phyloP scores from a whole-genome alignment of 1,284 basidiomycete species.

The Tetrapyrgos nigripes region DNA sequence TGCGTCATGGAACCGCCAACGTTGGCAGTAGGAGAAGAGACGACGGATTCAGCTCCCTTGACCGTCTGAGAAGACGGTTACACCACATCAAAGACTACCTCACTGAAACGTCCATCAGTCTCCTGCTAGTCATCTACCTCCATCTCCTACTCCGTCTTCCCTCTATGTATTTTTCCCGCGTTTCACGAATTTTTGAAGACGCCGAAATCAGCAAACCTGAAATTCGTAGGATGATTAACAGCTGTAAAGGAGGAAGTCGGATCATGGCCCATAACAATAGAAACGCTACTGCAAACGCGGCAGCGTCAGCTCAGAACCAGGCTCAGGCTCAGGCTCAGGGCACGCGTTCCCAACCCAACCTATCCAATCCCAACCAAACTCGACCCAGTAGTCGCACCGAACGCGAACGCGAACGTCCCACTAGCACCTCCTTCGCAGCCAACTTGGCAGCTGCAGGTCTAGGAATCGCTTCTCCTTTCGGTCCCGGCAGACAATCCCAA shows the following conservation, averaged over 20 bases:
- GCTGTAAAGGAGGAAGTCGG: slow-evolving; percentile 36
- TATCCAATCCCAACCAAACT: background rate
- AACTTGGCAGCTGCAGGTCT: slow-evolving; percentile 8
- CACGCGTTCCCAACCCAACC: background rate
- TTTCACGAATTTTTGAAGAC: slow-evolving; percentile 73
- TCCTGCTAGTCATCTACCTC: slow-evolving; percentile 55
- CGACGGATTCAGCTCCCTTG: background rate
- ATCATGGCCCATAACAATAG: slow-evolving; percentile 2
- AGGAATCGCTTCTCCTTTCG: background rate
- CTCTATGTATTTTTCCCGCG: slow-evolving; percentile 75
- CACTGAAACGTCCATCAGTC: background rate
- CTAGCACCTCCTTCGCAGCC: background rate
- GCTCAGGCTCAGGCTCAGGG: too few species aligned
- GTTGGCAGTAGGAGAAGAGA: background rate
- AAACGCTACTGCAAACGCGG: slow-evolving; percentile 1
- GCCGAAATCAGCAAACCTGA: slow-evolving; percentile 78
- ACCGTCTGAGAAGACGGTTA: background rate
- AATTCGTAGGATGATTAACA: slow-evolving; percentile 70
- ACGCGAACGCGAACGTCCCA: background rate
- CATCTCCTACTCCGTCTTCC: slow-evolving; percentile 72
- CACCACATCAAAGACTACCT: background rate
- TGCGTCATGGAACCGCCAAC: slow-evolving; percentile 22
- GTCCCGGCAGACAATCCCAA: background rate
- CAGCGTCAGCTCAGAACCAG: background rate
- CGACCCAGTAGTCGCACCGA: background rate